Evolutionary conservation across 441 rosid species (phyloP).

Genomic region (Lepidium campestre): DNA sequence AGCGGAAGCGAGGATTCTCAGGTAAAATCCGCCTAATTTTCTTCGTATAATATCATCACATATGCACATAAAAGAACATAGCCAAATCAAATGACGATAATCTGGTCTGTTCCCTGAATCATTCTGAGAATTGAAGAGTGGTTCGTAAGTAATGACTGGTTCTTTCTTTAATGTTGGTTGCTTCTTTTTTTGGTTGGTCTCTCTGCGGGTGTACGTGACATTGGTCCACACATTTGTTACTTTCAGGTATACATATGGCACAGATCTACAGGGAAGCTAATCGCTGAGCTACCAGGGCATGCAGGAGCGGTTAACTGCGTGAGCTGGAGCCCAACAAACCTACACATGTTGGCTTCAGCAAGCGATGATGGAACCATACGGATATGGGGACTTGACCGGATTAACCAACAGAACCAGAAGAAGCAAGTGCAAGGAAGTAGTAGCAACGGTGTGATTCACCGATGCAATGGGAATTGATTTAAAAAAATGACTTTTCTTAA

Average conservation of each 20-base stretch:
- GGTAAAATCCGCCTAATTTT: slow-evolving; percentile 26
- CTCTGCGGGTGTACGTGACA: neutral
- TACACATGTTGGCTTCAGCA: slow-evolving; percentile 67
- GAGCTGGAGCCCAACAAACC: slow-evolving; percentile 69
- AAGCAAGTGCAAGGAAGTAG: slow-evolving; percentile 28
- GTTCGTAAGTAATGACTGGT: too few species aligned
- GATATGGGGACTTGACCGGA: slow-evolving; percentile 60
- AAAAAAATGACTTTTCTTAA: neutral
- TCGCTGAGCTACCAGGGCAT: slow-evolving; percentile 52
- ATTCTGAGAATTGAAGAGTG: neutral
- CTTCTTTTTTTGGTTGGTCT: neutral
- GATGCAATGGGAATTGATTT: slow-evolving; percentile 45
- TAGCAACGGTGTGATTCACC: slow-evolving; percentile 37
- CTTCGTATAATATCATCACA: neutral
- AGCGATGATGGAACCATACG: slow-evolving; percentile 70
- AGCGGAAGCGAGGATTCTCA: slow-evolving; percentile 82
- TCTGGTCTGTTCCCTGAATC: neutral
- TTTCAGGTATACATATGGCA: slow-evolving; percentile 72
- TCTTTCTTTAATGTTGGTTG: neutral
- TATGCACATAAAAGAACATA: neutral
- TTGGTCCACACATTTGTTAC: neutral
- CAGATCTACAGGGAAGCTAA: slow-evolving; percentile 42
- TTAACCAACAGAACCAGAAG: slow-evolving; percentile 31
- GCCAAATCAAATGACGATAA: neutral
- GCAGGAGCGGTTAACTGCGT: slow-evolving; percentile 73